phyloP scores from a whole-genome alignment of 148 eudicot genomes.

The Tetragonia tetragonoides region DNA sequence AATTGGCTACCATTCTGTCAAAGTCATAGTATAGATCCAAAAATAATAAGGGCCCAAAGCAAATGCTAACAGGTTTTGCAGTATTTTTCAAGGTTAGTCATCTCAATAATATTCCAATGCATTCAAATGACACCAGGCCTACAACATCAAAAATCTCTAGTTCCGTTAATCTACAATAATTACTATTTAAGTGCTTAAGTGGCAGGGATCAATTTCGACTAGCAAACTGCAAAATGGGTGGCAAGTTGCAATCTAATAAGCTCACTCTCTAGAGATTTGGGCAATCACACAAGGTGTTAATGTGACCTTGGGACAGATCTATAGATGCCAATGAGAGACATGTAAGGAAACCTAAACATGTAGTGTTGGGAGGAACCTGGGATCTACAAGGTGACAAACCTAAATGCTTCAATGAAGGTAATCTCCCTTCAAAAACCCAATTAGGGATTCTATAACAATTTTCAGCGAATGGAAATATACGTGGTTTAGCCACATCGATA shows the following conservation, averaged over 20 bases:
- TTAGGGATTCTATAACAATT: neutral
- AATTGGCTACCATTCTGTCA: neutral
- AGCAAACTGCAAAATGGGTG: neutral
- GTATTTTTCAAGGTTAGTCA: neutral
- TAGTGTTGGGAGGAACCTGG: neutral
- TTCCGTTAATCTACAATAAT: neutral
- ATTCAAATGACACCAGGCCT: conserved; percentile 2
- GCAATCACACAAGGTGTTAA: neutral
- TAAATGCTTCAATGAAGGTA: neutral
- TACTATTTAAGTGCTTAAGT: neutral
- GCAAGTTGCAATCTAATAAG: neutral
- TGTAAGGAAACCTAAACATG: neutral
- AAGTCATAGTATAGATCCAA: neutral
- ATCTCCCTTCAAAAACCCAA: neutral
- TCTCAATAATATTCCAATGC: neutral
- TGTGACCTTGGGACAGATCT: neutral
- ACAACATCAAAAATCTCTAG: neutral
- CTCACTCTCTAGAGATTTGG: neutral
- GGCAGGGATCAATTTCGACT: neutral
- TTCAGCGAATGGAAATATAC: neutral
- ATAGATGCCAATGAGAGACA: neutral
- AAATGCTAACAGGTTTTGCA: conserved; percentile 2
- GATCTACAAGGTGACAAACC: neutral
- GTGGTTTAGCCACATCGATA: neutral
- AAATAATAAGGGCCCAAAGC: neutral